phyloP scores from a whole-genome alignment of 805 yeast genomes.

The Yarrowia alimentaria region DNA sequence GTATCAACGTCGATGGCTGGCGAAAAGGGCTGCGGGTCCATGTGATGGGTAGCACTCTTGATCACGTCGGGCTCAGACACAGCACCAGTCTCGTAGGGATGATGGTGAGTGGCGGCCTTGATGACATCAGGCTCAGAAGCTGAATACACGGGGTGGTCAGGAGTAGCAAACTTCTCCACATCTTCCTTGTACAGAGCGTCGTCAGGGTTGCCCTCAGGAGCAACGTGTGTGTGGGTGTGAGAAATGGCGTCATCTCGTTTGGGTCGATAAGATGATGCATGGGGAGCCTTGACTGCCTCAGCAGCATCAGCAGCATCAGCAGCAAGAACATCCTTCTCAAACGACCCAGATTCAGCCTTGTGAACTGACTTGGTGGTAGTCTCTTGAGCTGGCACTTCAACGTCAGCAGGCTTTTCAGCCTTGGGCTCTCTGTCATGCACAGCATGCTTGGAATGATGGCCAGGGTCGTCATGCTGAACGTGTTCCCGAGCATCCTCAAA shows the following conservation, averaged over 20 bases:
- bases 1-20: constrained; percentile 9
- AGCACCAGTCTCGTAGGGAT: constrained; percentile 1
- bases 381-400: neutral
- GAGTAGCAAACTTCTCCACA: neutral
- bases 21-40: neutral
- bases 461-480: neutral
- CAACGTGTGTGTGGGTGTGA: too few relatives aligned
- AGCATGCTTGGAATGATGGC: neutral
- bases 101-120: constrained; percentile 7
- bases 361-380: neutral
- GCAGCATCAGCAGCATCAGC: too few relatives aligned
- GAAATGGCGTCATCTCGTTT: too few relatives aligned
- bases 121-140: constrained; percentile 12
- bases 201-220: constrained; percentile 11
- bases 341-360: too few relatives aligned
- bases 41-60: constrained; percentile 6
- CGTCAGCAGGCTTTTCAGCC: neutral
- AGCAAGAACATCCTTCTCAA: neutral
- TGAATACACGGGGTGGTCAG: neutral
- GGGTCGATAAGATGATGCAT: too few relatives aligned
- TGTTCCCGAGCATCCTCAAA: constrained; percentile 9
- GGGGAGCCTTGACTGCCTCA: too few relatives aligned
- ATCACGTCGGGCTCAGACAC: constrained; percentile 15
- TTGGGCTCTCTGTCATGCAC: neutral
- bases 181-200: constrained; percentile 1